phyloP scores from a whole-genome alignment of 176 grass and related monocot species.

The Phoenix dactylifera region DNA sequence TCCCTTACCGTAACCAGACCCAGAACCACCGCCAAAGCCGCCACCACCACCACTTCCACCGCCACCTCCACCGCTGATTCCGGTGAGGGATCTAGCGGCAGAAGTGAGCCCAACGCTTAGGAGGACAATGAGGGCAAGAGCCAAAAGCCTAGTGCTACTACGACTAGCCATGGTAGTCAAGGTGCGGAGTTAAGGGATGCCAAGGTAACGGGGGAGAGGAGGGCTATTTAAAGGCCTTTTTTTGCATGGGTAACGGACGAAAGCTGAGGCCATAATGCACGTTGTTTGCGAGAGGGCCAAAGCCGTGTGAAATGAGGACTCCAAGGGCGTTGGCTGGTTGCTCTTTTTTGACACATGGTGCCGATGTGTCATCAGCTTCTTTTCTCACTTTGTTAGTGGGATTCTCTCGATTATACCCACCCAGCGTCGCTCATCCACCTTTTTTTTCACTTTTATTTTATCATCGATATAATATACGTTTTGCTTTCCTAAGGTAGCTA shows the following conservation, averaged over 20 bases:
- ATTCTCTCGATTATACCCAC: no score
- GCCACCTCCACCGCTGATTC: neutral
- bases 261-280: neutral
- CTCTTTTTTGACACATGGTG: no score
- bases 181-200: neutral
- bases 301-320: neutral
- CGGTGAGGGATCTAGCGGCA: constrained; percentile 1
- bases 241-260: neutral
- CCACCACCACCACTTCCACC: neutral
- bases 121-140: neutral
- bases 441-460: no score
- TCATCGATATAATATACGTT: no score
- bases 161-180: neutral
- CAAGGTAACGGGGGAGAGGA: neutral
- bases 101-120: neutral
- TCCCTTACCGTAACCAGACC: neutral
- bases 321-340: no score
- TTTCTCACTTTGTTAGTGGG: no score
- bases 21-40: neutral
- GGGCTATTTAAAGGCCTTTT: neutral
- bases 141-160: neutral
- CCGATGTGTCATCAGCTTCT: no score
- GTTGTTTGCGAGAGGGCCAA: neutral
- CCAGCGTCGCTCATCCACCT: no score
- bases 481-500: no score